Evolutionary conservation across 2,329 filamentous ascomycete genomes (phyloP).

Genomic region (Pseudopyrenochaeta lycopersici): DNA sequence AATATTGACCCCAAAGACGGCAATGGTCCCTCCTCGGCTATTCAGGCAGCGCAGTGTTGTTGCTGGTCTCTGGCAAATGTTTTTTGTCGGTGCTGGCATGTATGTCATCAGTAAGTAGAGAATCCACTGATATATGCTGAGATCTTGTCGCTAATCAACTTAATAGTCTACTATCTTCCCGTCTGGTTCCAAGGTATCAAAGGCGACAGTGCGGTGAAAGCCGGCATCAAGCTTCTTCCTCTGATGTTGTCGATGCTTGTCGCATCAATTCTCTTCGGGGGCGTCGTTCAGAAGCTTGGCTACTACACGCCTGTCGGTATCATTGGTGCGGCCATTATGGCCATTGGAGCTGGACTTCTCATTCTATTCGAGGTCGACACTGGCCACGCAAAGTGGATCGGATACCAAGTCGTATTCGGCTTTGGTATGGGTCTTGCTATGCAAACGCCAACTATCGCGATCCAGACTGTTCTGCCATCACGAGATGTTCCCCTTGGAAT

Average conservation of each 20-base stretch:
- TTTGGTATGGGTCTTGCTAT: constrained; percentile 51
- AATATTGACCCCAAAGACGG: constrained; percentile 13
- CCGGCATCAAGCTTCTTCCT: constrained; percentile 22
- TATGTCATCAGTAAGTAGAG: constrained; percentile 1
- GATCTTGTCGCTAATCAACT: background rate
- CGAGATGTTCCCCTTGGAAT: constrained; percentile 44
- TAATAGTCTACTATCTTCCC: constrained; percentile 24
- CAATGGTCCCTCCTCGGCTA: constrained; percentile 25
- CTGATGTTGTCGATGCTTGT: constrained; percentile 22
- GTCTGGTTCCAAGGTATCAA: constrained; percentile 33
- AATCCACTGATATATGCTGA: background rate
- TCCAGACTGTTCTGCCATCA: constrained; percentile 47
- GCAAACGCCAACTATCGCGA: constrained; percentile 50
- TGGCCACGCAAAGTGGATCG: constrained; percentile 29
- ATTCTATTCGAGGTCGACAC: constrained; percentile 46
- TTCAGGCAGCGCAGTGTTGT: constrained; percentile 22
- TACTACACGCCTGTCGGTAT: constrained; percentile 55
- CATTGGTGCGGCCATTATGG: constrained; percentile 39
- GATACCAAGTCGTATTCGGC: constrained; percentile 31
- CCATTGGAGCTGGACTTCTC: constrained; percentile 52
- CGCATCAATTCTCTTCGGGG: constrained; percentile 34
- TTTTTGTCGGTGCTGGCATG: background rate
- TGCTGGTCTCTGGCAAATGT: background rate
- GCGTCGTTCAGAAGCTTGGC: constrained; percentile 45
- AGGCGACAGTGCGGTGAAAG: constrained; percentile 13